phyloP scores from a whole-genome alignment of 1,284 basidiomycete genomes.

The Ustilago vetiveriae region DNA sequence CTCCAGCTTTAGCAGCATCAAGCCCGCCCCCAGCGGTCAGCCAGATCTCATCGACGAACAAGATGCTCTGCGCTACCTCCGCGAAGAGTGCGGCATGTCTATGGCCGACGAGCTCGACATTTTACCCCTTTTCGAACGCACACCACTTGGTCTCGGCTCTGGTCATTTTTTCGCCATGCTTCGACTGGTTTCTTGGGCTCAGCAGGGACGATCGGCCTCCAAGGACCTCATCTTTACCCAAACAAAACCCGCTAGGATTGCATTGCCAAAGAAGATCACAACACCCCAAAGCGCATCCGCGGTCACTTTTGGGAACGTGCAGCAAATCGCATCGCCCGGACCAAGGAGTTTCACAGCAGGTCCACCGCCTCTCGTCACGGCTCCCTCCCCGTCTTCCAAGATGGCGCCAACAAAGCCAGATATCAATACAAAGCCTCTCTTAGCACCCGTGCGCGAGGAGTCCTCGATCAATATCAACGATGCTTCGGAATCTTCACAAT shows the following conservation, averaged over 20 bases:
- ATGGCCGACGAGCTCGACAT: conserved; percentile 65
- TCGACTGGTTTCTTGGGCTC: conserved; percentile 63
- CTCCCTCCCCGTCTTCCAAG: conserved; percentile 10
- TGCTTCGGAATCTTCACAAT: conserved; percentile 2
- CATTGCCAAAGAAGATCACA: conserved; percentile 20
- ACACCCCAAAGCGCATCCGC: conserved; percentile 39
- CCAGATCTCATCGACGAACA: conserved; percentile 62
- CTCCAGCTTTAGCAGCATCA: conserved; percentile 56
- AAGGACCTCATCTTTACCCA: conserved; percentile 63
- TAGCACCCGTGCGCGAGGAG: conserved; percentile 48
- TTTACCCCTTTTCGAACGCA: conserved; percentile 64
- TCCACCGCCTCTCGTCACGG: conserved; percentile 14
- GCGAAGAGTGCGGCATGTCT: conserved; percentile 57
- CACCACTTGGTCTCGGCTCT: conserved; percentile 56
- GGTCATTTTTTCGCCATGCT: conserved; percentile 66
- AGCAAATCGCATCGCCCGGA: conserved; percentile 28
- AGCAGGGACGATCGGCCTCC: conserved; percentile 50
- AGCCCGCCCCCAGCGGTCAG: conserved; percentile 58
- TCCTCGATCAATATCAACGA: conserved; percentile 6
- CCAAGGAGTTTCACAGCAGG: conserved; percentile 35
- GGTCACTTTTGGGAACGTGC: conserved; percentile 31
- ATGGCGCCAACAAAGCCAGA: conserved; percentile 37
- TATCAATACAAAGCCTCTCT: conserved; percentile 35
- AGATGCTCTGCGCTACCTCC: conserved; percentile 61
- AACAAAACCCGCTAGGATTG: conserved; percentile 48